Evolutionary conservation across 352 stramenopile genomes (phyloP), one percentile per base, ranked within the genome.

Genomic region (Poterioochromonas sp.): DNA sequence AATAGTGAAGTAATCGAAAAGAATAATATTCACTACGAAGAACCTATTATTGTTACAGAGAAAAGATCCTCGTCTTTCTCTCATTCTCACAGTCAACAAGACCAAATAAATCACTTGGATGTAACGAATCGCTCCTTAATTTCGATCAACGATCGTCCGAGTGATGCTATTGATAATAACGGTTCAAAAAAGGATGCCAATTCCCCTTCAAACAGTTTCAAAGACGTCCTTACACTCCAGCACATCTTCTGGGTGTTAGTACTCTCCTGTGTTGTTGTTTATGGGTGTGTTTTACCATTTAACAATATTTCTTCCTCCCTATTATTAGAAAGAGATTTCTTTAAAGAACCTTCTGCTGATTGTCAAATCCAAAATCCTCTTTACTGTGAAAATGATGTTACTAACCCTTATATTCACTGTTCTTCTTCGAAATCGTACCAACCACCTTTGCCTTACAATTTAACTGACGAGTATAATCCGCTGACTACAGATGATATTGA

Each of bases 261-360:
- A 1, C 0, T 54, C 2, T 74, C 40, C 12, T 58, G 43, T 39
- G 20, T 54, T 35, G 65, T 39, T 8, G 43, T 74, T 29, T 74
- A 74, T 83, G 77, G 49, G 65, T 43, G 94, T 90, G 73, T 97
- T 3, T 89, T 97, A 29, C 92, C 92, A 32, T 97, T 96, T 78
- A 97, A 96, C 81, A 95, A 91, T 80, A 89, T 97, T 44, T 90
- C 91, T 0, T 92, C 87, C 78, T 93, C 89, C 73, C 84, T 97
- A 47, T 81, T 97, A 8, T 91, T 96, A 83, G 90, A 97, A 64
- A 84, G 91, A 35, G 90, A 95, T 79, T 95, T 80, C 40, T 85
- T 86, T 62, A 70, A 44, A 29, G 39, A 53, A 39, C 70, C 81
- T 18, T 65, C 76, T 18, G n/a, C 40, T 22, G 26, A 69, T 1